Percentiles rank a stretch among this genome's conserved stretches.
These are phyloP conservation scores for Exobasidium cylindrosporum DNA, from an alignment of 1,284 basidiomycete genomes.

Conservation along the genomic window DNA sequence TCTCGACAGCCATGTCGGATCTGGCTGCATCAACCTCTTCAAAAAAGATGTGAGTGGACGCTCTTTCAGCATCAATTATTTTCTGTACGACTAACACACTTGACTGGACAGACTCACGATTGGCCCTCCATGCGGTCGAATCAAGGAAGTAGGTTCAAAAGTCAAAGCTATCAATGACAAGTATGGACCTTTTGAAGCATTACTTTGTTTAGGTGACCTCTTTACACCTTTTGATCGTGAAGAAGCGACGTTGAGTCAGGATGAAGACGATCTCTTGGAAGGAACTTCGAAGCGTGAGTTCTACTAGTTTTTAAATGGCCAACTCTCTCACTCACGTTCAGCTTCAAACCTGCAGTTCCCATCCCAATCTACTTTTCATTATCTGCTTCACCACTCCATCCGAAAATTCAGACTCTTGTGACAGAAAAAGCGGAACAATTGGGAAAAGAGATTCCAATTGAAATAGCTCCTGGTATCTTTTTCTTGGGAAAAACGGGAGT, in stretches of 20 bases:
- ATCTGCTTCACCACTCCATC: neutral
- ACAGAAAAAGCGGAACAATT: neutral
- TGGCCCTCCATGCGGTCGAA: conserved; percentile 76
- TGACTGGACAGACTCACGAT: conserved; percentile 80
- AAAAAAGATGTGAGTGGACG: neutral
- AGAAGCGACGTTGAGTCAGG: conserved; percentile 56
- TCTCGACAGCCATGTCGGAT: neutral
- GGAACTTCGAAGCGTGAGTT: conserved; percentile 60
- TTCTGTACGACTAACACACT: no score
- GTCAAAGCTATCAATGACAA: conserved; percentile 82
- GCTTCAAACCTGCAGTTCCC: conserved; percentile 63
- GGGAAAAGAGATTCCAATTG: neutral
- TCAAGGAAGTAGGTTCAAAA: conserved; percentile 73
- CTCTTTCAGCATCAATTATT: no score
- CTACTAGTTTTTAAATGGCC: no score
- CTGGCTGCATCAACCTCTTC: no score
- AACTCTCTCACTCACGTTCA: no score
- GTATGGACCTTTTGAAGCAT: conserved; percentile 88
- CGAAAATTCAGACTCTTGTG: neutral
- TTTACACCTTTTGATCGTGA: conserved; percentile 62
- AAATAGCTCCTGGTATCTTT: conserved; percentile 30
- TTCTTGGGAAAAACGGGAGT: conserved; percentile 30
- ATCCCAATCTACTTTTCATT: conserved; percentile 75
- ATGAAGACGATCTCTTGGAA: conserved; percentile 65
- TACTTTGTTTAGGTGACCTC: conserved; percentile 84